phyloP scores from a whole-genome alignment of 108 stramenopile genomes.

The Cyclotella atomus region DNA sequence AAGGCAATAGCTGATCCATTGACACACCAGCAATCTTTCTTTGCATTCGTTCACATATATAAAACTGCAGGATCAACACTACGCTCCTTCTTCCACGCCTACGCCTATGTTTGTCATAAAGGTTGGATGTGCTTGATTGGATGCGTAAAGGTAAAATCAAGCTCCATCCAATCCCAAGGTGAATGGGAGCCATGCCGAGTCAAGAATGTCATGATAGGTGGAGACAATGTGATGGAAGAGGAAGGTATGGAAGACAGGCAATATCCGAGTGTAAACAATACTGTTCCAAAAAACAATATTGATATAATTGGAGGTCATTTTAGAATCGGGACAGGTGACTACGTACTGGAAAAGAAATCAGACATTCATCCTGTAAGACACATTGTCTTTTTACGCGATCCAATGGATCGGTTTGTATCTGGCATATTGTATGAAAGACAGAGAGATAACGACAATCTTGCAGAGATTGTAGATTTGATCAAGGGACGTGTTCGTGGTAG shows the following conservation, averaged over 20 bases:
- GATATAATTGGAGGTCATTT: constrained; percentile 63
- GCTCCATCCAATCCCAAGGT: background rate
- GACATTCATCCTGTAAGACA: constrained; percentile 22
- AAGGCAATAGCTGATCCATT: constrained; percentile 11
- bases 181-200: constrained; percentile 26
- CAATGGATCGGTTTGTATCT: constrained; percentile 52
- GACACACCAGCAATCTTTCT: constrained; percentile 32
- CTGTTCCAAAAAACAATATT: constrained; percentile 29
- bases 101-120: constrained; percentile 41
- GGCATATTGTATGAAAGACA: constrained; percentile 35
- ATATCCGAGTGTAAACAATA: background rate
- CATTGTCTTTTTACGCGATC: constrained; percentile 56
- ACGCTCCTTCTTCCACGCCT: constrained; percentile 45
- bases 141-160: constrained; percentile 3
- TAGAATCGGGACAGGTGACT: constrained; percentile 38
- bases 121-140: constrained; percentile 33
- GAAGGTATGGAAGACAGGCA: background rate
- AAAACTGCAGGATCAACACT: constrained; percentile 67
- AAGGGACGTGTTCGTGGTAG: constrained; percentile 18
- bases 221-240: background rate
- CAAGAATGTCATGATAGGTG: constrained; percentile 16
- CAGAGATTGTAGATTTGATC: constrained; percentile 15
- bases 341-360: constrained; percentile 13
- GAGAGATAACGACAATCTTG: background rate
- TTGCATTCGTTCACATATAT: constrained; percentile 64